Percentiles rank a stretch among this genome's conserved stretches.
Evolutionary conservation across 345 rosid species (phyloP).

Genomic region (Camelina neglecta): DNA sequence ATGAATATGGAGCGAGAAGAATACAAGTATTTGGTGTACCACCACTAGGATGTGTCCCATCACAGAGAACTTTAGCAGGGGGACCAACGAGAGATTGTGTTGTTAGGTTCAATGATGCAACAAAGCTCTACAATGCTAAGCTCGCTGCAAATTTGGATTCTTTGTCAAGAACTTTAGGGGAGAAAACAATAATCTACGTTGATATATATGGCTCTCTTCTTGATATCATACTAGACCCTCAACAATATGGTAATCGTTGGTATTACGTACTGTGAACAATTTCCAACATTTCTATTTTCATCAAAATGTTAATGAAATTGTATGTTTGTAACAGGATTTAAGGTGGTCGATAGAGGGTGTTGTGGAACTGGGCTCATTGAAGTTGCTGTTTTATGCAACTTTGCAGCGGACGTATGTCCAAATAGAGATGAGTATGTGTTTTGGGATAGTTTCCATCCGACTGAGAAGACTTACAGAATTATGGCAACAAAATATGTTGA

Average conservation of each 20-base stretch:
- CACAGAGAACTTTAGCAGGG: slow-evolving; percentile 45
- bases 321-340: slow-evolving; percentile 52
- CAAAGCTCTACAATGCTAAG: slow-evolving; percentile 40
- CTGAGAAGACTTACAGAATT: slow-evolving; percentile 55
- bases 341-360: slow-evolving; percentile 57
- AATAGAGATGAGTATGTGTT: slow-evolving; percentile 57
- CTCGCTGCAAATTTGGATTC: slow-evolving; percentile 24
- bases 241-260: slow-evolving; percentile 52
- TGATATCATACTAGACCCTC: slow-evolving; percentile 54
- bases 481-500: slow-evolving; percentile 30
- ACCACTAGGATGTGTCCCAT: slow-evolving; percentile 45
- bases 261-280: not conserved
- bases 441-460: slow-evolving; percentile 87
- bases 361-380: slow-evolving; percentile 73
- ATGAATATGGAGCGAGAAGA: slow-evolving; percentile 41
- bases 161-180: slow-evolving; percentile 34
- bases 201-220: slow-evolving; percentile 52
- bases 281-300: not conserved
- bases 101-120: slow-evolving; percentile 31
- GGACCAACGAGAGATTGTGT: slow-evolving; percentile 41
- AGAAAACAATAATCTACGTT: slow-evolving; percentile 38
- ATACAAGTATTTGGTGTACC: slow-evolving; percentile 39
- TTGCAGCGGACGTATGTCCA: slow-evolving; percentile 40
- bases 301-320: not conserved
- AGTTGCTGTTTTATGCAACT: slow-evolving; percentile 49